Evolutionary conservation across 306 rosid genomes (phyloP).

Genomic region (Quercus aquifolioides): DNA sequence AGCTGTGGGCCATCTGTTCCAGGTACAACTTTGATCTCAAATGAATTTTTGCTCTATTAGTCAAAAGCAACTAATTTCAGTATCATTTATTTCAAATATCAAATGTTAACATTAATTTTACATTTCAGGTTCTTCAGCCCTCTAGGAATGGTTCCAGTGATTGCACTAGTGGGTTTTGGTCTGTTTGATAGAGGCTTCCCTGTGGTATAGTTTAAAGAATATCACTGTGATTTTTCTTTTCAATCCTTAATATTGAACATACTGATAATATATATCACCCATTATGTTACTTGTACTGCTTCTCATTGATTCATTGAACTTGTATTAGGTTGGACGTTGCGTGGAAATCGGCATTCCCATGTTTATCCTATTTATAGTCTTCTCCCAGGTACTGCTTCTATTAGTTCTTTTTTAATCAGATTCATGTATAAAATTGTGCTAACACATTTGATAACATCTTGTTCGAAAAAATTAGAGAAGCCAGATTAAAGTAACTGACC

Average conservation of each 20-base stretch:
- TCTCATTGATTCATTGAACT: slow-evolving; percentile 13
- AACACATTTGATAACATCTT: neutral
- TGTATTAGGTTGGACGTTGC: slow-evolving; percentile 81
- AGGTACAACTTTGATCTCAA: slow-evolving; percentile 45
- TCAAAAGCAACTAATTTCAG: neutral
- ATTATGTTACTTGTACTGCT: neutral
- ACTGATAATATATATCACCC: neutral
- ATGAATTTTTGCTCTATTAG: neutral
- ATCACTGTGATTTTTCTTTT: neutral
- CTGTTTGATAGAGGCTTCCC: slow-evolving; percentile 97
- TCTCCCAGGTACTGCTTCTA: slow-evolving; percentile 69
- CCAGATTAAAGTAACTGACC: too few relatives aligned
- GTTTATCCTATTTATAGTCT: slow-evolving; percentile 71
- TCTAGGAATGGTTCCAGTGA: slow-evolving; percentile 98
- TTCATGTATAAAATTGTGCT: neutral
- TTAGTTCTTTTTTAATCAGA: neutral
- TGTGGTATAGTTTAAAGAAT: slow-evolving; percentile 54
- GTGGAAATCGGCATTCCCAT: slow-evolving; percentile 97
- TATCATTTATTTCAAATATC: neutral
- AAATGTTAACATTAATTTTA: neutral
- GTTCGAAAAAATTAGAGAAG: too few relatives aligned
- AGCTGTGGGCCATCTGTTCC: slow-evolving; percentile 95
- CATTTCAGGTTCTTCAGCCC: slow-evolving; percentile 90
- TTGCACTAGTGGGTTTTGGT: slow-evolving; percentile 92
- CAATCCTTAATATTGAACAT: neutral